These are phyloP conservation scores for Rosa lucieae DNA, from an alignment of 306 rosid genomes.

Conservation along the genomic window DNA sequence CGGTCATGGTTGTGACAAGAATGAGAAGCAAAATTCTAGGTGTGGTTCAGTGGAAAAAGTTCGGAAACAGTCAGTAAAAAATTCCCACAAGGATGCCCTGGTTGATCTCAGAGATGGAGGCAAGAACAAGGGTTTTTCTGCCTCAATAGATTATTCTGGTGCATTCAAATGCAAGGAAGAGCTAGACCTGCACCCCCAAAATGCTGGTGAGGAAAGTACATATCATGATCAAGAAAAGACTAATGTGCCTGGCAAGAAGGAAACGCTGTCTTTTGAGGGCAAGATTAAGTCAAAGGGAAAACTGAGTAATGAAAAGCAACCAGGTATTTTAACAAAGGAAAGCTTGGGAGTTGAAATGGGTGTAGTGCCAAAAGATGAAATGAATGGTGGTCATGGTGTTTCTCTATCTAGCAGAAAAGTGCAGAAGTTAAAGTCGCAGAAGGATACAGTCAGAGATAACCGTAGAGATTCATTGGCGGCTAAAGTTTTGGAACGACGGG, in stretches of 20 bases:
- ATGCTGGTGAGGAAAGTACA: constrained; percentile 35
- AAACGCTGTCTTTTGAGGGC: constrained; percentile 32
- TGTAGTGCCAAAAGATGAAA: constrained; percentile 39
- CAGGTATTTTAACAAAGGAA: constrained; percentile 35
- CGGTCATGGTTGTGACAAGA: constrained; percentile 47
- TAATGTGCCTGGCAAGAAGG: constrained; percentile 20
- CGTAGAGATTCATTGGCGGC: constrained; percentile 33
- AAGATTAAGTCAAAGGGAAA: constrained; percentile 44
- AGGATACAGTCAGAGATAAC: constrained; percentile 36
- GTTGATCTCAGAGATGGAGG: constrained; percentile 28
- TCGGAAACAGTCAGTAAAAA: constrained; percentile 27
- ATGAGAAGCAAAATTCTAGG: constrained; percentile 38
- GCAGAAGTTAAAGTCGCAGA: constrained; percentile 39
- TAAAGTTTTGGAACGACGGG: constrained; percentile 33
- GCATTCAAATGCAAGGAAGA: constrained; percentile 35
- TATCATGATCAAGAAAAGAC: constrained; percentile 15
- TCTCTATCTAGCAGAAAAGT: constrained; percentile 38
- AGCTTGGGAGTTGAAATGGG: constrained; percentile 35
- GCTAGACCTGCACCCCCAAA: constrained; percentile 32
- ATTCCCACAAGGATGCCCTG: constrained; percentile 26
- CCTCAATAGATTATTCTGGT: constrained; percentile 28
- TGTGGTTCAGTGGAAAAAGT: constrained; percentile 36
- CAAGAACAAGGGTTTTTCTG: constrained; percentile 29
- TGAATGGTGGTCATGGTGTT: constrained; percentile 32
- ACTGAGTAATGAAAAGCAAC: constrained; percentile 31